phyloP scores from a whole-genome alignment of 495 filamentous ascomycete genomes.

The Xylaria acuta region DNA sequence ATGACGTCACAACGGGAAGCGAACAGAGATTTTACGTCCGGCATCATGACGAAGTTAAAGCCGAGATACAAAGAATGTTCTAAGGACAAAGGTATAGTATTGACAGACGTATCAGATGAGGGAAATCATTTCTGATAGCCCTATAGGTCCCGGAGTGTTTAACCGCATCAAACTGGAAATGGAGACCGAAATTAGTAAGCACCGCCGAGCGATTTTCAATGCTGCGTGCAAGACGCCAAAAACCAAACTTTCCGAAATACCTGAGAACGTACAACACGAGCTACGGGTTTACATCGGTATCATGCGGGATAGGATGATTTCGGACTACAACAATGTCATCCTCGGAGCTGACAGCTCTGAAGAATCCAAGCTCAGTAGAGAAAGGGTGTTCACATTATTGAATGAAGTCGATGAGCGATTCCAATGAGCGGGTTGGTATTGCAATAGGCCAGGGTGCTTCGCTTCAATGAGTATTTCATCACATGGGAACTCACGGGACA shows the following conservation, averaged over 20 bases:
- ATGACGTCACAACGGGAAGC: slow-evolving; percentile 55
- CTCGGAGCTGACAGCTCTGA: slow-evolving; percentile 26
- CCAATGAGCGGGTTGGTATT: neutral
- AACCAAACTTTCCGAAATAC: slow-evolving; percentile 41
- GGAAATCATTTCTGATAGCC: neutral
- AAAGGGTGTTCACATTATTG: neutral
- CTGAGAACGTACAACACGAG: slow-evolving; percentile 40
- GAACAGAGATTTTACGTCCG: slow-evolving; percentile 58
- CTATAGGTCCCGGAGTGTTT: slow-evolving; percentile 51
- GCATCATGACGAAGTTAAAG: slow-evolving; percentile 51
- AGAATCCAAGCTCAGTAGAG: slow-evolving; percentile 12
- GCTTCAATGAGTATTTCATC: too few species aligned
- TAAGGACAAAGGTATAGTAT: slow-evolving; percentile 49
- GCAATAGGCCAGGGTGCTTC: too few species aligned
- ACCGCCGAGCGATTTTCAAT: slow-evolving; percentile 54
- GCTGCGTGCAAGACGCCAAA: slow-evolving; percentile 46
- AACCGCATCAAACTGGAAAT: slow-evolving; percentile 58
- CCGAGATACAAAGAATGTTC: slow-evolving; percentile 52
- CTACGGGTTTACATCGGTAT: slow-evolving; percentile 50
- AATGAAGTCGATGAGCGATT: slow-evolving; percentile 22
- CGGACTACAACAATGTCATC: slow-evolving; percentile 52
- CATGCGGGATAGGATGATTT: slow-evolving; percentile 47
- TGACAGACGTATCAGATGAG: neutral
- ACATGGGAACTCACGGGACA: neutral
- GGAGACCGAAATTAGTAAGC: slow-evolving; percentile 46